These are phyloP conservation scores for Solanum pinnatisectum DNA, from an alignment of 257 asterid genomes.

Conservation along the genomic window DNA sequence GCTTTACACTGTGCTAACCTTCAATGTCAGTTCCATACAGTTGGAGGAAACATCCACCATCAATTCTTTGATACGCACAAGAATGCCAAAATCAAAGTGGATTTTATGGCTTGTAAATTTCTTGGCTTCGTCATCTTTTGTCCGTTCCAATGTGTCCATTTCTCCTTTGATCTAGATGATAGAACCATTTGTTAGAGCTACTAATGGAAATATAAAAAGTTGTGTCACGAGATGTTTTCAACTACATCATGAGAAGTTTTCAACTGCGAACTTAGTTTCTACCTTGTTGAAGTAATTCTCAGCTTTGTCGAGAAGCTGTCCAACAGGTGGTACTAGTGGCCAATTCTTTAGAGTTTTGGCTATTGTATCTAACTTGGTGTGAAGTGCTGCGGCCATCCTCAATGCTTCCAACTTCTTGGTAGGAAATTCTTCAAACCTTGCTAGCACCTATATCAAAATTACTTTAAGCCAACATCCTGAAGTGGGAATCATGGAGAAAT, in stretches of 20 bases:
- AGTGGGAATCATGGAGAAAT: not conserved
- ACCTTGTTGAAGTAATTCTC: conserved; percentile 76
- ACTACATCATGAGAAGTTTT: not conserved
- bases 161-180: conserved; percentile 62
- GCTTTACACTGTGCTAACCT: conserved; percentile 36
- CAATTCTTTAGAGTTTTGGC: conserved; percentile 41
- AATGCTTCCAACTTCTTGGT: conserved; percentile 70
- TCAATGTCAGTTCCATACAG: conserved; percentile 81
- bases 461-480: not conserved
- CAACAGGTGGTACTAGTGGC: conserved; percentile 42
- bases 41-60: conserved; percentile 78
- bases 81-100: conserved; percentile 64
- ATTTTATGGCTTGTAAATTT: conserved; percentile 63
- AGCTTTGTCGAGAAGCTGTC: conserved; percentile 53
- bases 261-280: not conserved
- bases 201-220: not conserved
- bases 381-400: conserved; percentile 71
- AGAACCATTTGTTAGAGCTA: conserved; percentile 1
- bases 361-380: conserved; percentile 45
- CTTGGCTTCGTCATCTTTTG: conserved; percentile 76
- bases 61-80: conserved; percentile 63
- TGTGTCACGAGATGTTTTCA: not conserved
- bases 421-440: conserved; percentile 83
- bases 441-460: conserved; percentile 41
- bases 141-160: conserved; percentile 61